These are phyloP conservation scores for Boletus fagicola DNA, from an alignment of 768 basidiomycete species.

Conservation along the genomic window DNA sequence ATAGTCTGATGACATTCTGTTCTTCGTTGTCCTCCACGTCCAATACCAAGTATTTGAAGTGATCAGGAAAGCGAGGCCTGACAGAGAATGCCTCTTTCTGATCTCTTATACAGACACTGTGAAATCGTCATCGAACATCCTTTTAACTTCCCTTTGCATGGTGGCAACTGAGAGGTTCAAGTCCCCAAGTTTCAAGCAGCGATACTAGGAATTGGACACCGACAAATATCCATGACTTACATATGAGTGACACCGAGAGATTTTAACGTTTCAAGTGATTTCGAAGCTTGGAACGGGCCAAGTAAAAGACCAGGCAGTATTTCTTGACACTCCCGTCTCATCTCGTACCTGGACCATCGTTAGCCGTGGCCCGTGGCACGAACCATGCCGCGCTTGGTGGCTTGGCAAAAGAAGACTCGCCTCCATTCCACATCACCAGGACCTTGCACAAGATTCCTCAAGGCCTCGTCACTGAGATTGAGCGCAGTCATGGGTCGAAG, in stretches of 20 bases:
- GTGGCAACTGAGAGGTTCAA: neutral
- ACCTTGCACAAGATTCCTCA: slow-evolving; percentile 69
- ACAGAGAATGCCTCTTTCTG: slow-evolving; percentile 90
- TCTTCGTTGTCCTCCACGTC: slow-evolving; percentile 93
- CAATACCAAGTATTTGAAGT: slow-evolving; percentile 74
- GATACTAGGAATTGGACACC: neutral
- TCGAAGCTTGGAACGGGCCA: slow-evolving; percentile 87
- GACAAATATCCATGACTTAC: slow-evolving; percentile 37
- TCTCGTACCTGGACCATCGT: slow-evolving; percentile 68
- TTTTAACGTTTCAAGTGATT: slow-evolving; percentile 68
- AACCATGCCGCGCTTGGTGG: neutral
- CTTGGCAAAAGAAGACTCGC: slow-evolving; percentile 37
- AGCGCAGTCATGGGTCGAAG: slow-evolving; percentile 19
- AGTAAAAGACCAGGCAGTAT: slow-evolving; percentile 80
- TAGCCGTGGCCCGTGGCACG: slow-evolving; percentile 11
- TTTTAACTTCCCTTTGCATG: neutral
- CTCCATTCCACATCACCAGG: slow-evolving; percentile 84
- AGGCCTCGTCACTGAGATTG: slow-evolving; percentile 35
- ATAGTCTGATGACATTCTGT: slow-evolving; percentile 89
- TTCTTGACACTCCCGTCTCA: slow-evolving; percentile 93
- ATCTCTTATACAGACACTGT: slow-evolving; percentile 85
- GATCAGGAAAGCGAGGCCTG: slow-evolving; percentile 75
- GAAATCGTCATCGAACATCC: neutral
- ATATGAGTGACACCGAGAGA: slow-evolving; percentile 79
- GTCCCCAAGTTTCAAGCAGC: neutral